A percentile compares a stretch with the other conserved stretches of the same genome.
Evolutionary conservation across 148 eudicot species (phyloP).

Genomic region (Pouteria glomerata): DNA sequence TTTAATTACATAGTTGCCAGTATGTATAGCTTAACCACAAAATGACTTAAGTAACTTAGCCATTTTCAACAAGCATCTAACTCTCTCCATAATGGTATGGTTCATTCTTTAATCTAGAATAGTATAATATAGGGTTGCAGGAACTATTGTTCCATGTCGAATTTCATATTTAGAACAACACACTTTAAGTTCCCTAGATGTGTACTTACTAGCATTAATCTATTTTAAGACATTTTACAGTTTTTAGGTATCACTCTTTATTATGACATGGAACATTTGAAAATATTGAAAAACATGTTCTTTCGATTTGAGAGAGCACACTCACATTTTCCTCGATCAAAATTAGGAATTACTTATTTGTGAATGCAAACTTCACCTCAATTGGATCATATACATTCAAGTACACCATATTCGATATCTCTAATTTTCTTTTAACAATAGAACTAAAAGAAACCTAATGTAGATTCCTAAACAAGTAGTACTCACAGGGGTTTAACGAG

Average conservation of each 20-base stretch:
- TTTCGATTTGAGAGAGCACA: too few relatives aligned
- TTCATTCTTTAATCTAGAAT: background rate
- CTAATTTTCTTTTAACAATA: too few relatives aligned
- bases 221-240: background rate
- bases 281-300: too few relatives aligned
- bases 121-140: background rate
- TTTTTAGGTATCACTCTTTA: background rate
- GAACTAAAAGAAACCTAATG: too few relatives aligned
- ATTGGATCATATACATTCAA: too few relatives aligned
- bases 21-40: background rate
- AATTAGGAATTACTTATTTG: too few relatives aligned
- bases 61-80: background rate
- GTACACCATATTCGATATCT: too few relatives aligned
- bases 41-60: background rate
- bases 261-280: background rate
- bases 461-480: too few relatives aligned
- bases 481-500: background rate
- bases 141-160: background rate
- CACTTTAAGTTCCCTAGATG: background rate
- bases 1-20: background rate
- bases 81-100: background rate
- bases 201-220: background rate
- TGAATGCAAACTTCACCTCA: too few relatives aligned
- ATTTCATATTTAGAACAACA: background rate
- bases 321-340: too few relatives aligned